Evolutionary conservation across 1,139 yeast species (phyloP), one percentile per base, ranked within the genome.

Genomic region (Pichia sp.): DNA sequence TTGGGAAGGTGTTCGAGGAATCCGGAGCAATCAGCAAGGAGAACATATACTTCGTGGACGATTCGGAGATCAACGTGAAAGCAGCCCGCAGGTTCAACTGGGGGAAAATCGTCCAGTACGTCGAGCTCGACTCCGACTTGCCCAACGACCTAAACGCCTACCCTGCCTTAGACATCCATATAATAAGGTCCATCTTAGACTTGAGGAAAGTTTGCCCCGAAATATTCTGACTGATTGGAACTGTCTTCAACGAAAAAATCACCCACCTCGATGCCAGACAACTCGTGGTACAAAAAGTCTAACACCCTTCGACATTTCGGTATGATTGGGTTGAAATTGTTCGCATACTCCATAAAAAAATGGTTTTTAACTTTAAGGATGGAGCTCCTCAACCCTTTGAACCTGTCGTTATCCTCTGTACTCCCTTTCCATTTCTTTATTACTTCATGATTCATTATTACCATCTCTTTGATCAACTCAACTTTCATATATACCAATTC

Each of bases 11-110:
- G 20, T 75, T 88, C 71, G 59, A 67, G 12, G 79, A 82, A 55
- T 85, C 96, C 42, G 87, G 87, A 33, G 76, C 83, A 33, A 56
- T 65, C 2, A 77, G 76, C 59, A 76, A 73, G 53, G 63, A 55
- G 55, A 80, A 77, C 67, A 80, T 78, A 36, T 81, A 82, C 66
- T 92, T 87, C 67, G 81, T 93, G 17, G 99, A 93, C 69, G 97
- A 91, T 67, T 84, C 93, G 55, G 86, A 80, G 52, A 72, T 83
- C 54, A 87, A 85, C 65, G 81, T 78, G 47, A 76, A 75, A 61
- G 83, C 84, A 0, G 85, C 91, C 55, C 66, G 67, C 51, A 70
- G 75, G 50, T 69, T 75, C 49, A 83, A 82, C 1, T 75, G 80
- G 70, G 83, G 83, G 4, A 72, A 73, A 40, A 79, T 83, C 4